Conservation (phyloP, 2,329 filamentous ascomycete species). For the Fusarium robinianum region DNA sequence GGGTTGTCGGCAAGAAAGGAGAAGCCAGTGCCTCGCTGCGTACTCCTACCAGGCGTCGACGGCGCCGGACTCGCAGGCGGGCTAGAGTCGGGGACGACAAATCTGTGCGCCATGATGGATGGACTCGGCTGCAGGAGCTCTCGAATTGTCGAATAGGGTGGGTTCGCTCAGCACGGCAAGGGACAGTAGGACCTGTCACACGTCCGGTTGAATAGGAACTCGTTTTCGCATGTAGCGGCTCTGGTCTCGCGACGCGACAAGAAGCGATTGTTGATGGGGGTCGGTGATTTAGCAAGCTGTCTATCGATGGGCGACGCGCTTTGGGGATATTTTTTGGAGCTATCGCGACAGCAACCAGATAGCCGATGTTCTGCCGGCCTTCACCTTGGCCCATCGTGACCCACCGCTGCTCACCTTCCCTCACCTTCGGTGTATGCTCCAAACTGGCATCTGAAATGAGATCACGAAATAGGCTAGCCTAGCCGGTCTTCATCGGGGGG, state of each 20-base stretch:
- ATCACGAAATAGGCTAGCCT: background rate
- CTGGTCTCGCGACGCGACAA: constrained; percentile 15
- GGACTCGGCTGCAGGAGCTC: constrained; percentile 25
- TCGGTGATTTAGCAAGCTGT: constrained; percentile 23
- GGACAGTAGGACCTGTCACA: constrained; percentile 10
- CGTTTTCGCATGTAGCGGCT: constrained; percentile 19
- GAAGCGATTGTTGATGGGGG: constrained; percentile 20
- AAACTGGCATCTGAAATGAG: background rate
- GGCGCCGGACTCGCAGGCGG: constrained; percentile 50
- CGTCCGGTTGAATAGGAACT: constrained; percentile 3
- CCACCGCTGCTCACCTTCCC: constrained; percentile 2
- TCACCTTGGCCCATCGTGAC: constrained; percentile 10
- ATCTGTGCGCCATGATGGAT: constrained; percentile 47
- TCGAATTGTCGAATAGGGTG: constrained; percentile 12
- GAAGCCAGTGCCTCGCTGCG: constrained; percentile 40
- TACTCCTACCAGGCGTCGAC: constrained; percentile 54
- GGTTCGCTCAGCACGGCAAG: constrained; percentile 16
- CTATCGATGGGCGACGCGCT: constrained; percentile 29
- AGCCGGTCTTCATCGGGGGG: background rate
- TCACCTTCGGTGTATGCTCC: constrained; percentile 1
- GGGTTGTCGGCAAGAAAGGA: constrained; percentile 51
- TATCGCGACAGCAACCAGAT: constrained; percentile 33
- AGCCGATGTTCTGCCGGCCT: constrained; percentile 32
- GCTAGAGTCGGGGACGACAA: constrained; percentile 50
- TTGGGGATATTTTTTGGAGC: constrained; percentile 37